phyloP scores from a whole-genome alignment of 192 early-diverging fungal genomes.

The Fimicolochytrium jonesii region DNA sequence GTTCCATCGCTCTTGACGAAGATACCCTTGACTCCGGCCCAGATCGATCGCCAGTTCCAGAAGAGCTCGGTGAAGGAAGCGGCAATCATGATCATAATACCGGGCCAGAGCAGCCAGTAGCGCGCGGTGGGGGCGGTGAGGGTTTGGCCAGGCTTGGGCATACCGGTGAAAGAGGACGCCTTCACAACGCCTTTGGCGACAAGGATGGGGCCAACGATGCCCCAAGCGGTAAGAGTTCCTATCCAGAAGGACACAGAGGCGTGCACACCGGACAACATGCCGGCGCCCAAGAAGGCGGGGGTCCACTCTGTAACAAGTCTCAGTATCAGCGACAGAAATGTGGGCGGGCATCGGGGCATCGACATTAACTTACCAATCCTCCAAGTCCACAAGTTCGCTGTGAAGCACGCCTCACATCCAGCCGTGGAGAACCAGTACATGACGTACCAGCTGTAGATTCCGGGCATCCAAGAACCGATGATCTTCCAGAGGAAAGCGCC shows the following conservation, averaged over 20 bases:
- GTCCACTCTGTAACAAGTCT: conserved; percentile 53
- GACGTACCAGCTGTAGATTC: conserved; percentile 19
- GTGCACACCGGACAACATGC: conserved; percentile 52
- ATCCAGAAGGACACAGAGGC: conserved; percentile 53
- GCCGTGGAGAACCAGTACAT: conserved; percentile 21
- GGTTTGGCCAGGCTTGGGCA: conserved; percentile 12
- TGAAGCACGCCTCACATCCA: background rate
- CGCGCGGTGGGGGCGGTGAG: conserved; percentile 41
- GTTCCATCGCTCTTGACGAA: conserved; percentile 10
- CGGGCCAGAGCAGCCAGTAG: conserved; percentile 67
- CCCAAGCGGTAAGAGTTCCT: conserved; percentile 51
- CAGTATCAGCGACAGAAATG: too few species aligned
- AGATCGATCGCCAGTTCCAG: conserved; percentile 40
- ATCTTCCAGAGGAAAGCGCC: conserved; percentile 45
- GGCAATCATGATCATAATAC: conserved; percentile 61
- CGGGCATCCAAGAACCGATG: conserved; percentile 26
- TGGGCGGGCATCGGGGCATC: background rate
- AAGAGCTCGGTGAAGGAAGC: conserved; percentile 58
- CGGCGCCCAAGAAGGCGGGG: conserved; percentile 58
- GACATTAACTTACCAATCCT: background rate
- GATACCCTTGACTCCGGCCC: conserved; percentile 38
- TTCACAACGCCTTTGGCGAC: too few species aligned
- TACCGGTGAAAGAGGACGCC: background rate
- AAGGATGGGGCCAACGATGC: conserved; percentile 57
- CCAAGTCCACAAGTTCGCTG: background rate